These are phyloP conservation scores for Heritiera littoralis DNA, from an alignment of 345 rosid genomes.

Conservation along the genomic window DNA sequence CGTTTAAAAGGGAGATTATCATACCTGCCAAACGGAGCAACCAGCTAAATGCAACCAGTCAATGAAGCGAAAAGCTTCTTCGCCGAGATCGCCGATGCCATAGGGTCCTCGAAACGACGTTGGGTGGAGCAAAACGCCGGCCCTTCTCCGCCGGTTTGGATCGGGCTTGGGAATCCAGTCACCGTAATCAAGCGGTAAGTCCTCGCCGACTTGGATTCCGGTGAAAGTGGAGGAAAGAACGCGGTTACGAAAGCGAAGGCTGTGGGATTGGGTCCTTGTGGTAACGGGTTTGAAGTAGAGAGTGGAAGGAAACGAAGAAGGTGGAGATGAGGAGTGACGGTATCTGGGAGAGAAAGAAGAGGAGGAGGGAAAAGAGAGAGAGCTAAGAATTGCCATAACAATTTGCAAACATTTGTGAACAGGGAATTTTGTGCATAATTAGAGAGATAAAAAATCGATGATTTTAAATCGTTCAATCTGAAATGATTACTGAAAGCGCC, in stretches of 20 bases:
- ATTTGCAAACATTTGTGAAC: background rate
- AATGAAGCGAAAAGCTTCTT: conserved; percentile 68
- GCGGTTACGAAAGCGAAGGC: conserved; percentile 22
- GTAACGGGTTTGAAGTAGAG: conserved; percentile 13
- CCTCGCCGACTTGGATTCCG: conserved; percentile 52
- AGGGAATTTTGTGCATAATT: background rate
- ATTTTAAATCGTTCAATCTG: background rate
- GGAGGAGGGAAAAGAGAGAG: background rate
- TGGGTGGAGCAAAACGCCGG: conserved; percentile 90
- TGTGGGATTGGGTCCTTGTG: conserved; percentile 6
- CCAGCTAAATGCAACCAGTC: conserved; percentile 90
- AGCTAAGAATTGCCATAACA: background rate
- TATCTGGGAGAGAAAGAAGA: conserved; percentile 26
- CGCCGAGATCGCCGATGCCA: conserved; percentile 91
- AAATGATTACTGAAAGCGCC: background rate
- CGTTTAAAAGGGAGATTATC: background rate
- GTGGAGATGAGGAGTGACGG: background rate
- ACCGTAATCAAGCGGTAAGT: conserved; percentile 62
- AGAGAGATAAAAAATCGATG: background rate
- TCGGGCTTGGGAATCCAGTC: conserved; percentile 56
- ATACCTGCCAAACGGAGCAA: conserved; percentile 93
- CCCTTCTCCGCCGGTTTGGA: conserved; percentile 53
- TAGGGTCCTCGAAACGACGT: conserved; percentile 78
- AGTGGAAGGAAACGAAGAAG: background rate
- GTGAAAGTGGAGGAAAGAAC: conserved; percentile 31